Conservation (phyloP, 129 eudicot species). For the Kitagawia praeruptora region DNA sequence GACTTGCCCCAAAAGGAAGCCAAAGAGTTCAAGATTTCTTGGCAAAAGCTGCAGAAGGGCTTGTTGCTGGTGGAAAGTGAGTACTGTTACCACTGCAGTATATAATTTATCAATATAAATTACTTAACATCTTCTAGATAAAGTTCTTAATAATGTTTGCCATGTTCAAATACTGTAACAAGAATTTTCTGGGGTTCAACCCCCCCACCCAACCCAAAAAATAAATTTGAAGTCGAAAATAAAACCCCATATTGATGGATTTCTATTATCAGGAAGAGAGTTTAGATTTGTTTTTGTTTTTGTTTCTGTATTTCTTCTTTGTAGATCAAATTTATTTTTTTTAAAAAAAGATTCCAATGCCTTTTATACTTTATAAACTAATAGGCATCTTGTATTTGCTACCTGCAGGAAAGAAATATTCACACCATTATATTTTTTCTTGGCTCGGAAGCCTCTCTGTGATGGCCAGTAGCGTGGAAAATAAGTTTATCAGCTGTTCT, state of each 20-base stretch:
- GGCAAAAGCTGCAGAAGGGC: slow-evolving; percentile 96
- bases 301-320: not conserved
- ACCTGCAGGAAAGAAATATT: slow-evolving; percentile 82
- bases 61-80: slow-evolving; percentile 93
- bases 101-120: not conserved
- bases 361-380: not conserved
- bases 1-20: slow-evolving; percentile 92
- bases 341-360: not conserved
- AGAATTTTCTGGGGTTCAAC: not conserved
- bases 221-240: not conserved
- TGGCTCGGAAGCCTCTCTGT: slow-evolving; percentile 65
- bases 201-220: not conserved
- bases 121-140: slow-evolving; percentile 33
- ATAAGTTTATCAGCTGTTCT: not conserved
- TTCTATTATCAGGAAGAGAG: slow-evolving; percentile 31
- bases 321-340: not conserved
- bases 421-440: slow-evolving; percentile 92
- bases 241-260: not conserved
- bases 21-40: slow-evolving; percentile 87
- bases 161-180: not conserved
- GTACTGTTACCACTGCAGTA: slow-evolving; percentile 8
- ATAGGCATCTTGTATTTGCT: slow-evolving; percentile 7
- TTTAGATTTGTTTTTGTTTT: slow-evolving; percentile 46
- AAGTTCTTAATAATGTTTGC: slow-evolving; percentile 34
- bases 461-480: slow-evolving; percentile 1